Evolutionary conservation across 768 basidiomycete species (phyloP).

Genomic region (Termitomyces sp.): DNA sequence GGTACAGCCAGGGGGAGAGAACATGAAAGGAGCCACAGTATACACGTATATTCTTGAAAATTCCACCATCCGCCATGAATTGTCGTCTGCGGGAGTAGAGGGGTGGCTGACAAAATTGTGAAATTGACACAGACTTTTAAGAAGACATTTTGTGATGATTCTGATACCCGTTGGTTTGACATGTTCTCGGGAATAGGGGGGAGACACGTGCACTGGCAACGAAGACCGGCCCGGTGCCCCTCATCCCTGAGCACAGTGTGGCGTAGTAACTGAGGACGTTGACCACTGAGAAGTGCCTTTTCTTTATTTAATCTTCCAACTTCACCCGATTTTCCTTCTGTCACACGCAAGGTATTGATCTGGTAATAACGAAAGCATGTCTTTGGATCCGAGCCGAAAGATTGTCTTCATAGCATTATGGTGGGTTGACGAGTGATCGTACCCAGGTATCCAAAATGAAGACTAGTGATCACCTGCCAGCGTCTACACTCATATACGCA

Average conservation of each 20-base stretch:
- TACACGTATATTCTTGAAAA: constrained; percentile 56
- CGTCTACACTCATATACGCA: background rate
- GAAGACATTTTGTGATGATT: background rate
- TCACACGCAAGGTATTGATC: background rate
- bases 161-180: background rate
- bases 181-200: background rate
- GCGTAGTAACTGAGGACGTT: background rate
- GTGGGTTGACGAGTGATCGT: background rate
- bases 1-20: background rate
- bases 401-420: background rate
- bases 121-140: background rate
- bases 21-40: constrained; percentile 41
- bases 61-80: background rate
- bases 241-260: background rate
- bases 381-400: background rate
- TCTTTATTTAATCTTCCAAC: background rate
- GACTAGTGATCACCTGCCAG: background rate
- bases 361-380: background rate
- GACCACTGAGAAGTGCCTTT: background rate
- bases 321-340: background rate
- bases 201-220: background rate
- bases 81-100: background rate
- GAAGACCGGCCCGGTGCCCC: background rate
- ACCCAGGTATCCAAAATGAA: background rate
- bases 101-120: background rate